Percentiles rank a stretch among this genome's conserved stretches.
phyloP scores from a whole-genome alignment of 768 basidiomycete genomes.

The Gloeostereum incarnatum region DNA sequence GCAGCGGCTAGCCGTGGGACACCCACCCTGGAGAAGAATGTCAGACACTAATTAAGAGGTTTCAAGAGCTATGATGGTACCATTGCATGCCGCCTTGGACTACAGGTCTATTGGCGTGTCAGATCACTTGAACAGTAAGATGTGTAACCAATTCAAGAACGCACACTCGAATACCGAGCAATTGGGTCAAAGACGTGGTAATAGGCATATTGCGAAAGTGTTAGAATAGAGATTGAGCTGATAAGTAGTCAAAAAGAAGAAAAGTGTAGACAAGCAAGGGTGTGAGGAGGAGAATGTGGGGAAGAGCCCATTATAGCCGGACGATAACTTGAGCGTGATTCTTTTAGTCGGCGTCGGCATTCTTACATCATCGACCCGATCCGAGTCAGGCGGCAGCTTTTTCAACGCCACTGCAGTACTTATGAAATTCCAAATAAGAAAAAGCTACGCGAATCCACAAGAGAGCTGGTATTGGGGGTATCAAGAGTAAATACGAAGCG shows the following conservation, averaged over 20 bases:
- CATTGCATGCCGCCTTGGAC: conserved; percentile 93
- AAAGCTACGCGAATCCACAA: too few relatives aligned
- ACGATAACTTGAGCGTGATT: not conserved
- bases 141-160: conserved; percentile 13
- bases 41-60: not conserved
- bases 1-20: conserved; percentile 66
- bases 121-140: conserved; percentile 3
- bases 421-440: too few relatives aligned
- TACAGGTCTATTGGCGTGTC: conserved; percentile 45
- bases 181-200: conserved; percentile 50
- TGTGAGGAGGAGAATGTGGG: too few relatives aligned
- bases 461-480: too few relatives aligned
- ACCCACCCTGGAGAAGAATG: conserved; percentile 55
- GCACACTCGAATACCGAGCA: conserved; percentile 60
- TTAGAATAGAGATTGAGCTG: not conserved
- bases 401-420: too few relatives aligned
- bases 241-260: not conserved
- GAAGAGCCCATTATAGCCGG: too few relatives aligned
- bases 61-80: conserved; percentile 23
- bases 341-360: not conserved
- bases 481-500: too few relatives aligned
- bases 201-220: conserved; percentile 25
- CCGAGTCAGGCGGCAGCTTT: not conserved
- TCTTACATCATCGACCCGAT: not conserved
- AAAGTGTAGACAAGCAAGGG: not conserved